Evolutionary conservation across 2,329 filamentous ascomycete genomes (phyloP).

Genomic region (Scorias spongiosa): DNA sequence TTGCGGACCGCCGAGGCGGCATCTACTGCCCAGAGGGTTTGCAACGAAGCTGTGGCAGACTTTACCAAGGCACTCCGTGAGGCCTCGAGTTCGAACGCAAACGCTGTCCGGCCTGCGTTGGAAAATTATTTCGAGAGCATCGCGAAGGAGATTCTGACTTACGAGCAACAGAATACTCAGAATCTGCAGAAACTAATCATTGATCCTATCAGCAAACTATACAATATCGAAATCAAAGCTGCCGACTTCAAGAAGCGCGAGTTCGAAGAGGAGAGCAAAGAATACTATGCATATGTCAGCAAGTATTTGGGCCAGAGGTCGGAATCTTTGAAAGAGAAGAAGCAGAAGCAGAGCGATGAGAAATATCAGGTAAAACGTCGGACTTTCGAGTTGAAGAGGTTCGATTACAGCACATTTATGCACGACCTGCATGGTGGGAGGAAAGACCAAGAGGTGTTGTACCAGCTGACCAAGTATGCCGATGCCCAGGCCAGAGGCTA

Average conservation of each 20-base stretch:
- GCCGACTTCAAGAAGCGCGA: constrained; percentile 93
- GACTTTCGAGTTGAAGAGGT: constrained; percentile 92
- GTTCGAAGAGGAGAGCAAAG: constrained; percentile 96
- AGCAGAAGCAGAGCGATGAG: constrained; percentile 81
- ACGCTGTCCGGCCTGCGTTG: constrained; percentile 89
- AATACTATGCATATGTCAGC: constrained; percentile 92
- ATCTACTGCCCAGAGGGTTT: constrained; percentile 60
- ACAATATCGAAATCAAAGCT: constrained; percentile 93
- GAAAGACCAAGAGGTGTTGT: constrained; percentile 93
- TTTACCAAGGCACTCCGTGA: constrained; percentile 82
- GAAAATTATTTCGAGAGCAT: constrained; percentile 99
- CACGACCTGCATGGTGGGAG: constrained; percentile 97
- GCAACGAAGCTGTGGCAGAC: constrained; percentile 68
- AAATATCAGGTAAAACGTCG: constrained; percentile 91
- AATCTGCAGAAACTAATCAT: constrained; percentile 90
- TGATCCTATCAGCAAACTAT: constrained; percentile 80
- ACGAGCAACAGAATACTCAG: constrained; percentile 68
- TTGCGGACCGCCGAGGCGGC: constrained; percentile 87
- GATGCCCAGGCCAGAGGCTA: constrained; percentile 78
- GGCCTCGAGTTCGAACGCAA: constrained; percentile 78
- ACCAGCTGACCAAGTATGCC: constrained; percentile 85
- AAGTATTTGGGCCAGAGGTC: constrained; percentile 92
- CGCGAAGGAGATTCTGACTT: constrained; percentile 72
- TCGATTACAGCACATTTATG: constrained; percentile 98
- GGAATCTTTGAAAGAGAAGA: constrained; percentile 94